A percentile compares a stretch with the other conserved stretches of the same genome.
These are phyloP conservation scores for Parathielavia appendiculata DNA, from an alignment of 495 filamentous ascomycete species.

Conservation along the genomic window DNA sequence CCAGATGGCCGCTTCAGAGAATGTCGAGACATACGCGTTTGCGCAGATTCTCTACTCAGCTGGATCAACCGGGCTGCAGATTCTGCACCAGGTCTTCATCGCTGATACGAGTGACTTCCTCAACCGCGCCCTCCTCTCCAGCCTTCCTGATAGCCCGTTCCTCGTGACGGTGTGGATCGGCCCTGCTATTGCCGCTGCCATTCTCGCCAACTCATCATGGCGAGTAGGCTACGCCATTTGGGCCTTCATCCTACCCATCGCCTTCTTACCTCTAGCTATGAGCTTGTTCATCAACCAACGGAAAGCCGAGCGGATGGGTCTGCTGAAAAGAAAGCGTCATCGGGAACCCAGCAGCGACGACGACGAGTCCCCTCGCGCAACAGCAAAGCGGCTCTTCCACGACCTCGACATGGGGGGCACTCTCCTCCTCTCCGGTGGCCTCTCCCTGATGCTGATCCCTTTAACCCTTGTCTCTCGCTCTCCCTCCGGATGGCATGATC, in stretches of 20 bases:
- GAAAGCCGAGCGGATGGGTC: conserved; percentile 45
- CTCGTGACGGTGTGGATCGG: conserved; percentile 56
- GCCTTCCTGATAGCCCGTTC: conserved; percentile 56
- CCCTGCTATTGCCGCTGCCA: conserved; percentile 39
- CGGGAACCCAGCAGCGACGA: background rate
- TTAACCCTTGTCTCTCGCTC: conserved; percentile 51
- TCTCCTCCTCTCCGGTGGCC: conserved; percentile 50
- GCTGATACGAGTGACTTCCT: conserved; percentile 61
- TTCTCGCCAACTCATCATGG: conserved; percentile 48
- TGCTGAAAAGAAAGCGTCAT: conserved; percentile 28
- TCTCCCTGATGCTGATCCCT: conserved; percentile 60
- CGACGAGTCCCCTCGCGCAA: background rate
- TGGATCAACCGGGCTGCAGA: conserved; percentile 49
- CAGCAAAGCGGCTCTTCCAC: conserved; percentile 44
- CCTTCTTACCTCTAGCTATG: conserved; percentile 48
- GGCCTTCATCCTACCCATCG: conserved; percentile 51
- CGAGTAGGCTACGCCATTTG: conserved; percentile 59
- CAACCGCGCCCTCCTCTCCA: conserved; percentile 58
- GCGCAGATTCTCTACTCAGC: conserved; percentile 47
- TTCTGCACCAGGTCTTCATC: conserved; percentile 57
- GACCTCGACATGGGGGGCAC: conserved; percentile 59
- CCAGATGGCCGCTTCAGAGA: conserved; percentile 35
- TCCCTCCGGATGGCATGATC: conserved; percentile 46
- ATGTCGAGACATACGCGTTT: conserved; percentile 41
- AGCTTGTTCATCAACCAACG: conserved; percentile 51